Percentiles rank a stretch among this genome's conserved stretches.
Evolutionary conservation across 768 basidiomycete species (phyloP).

Genomic region (Scleroderma citrinum): DNA sequence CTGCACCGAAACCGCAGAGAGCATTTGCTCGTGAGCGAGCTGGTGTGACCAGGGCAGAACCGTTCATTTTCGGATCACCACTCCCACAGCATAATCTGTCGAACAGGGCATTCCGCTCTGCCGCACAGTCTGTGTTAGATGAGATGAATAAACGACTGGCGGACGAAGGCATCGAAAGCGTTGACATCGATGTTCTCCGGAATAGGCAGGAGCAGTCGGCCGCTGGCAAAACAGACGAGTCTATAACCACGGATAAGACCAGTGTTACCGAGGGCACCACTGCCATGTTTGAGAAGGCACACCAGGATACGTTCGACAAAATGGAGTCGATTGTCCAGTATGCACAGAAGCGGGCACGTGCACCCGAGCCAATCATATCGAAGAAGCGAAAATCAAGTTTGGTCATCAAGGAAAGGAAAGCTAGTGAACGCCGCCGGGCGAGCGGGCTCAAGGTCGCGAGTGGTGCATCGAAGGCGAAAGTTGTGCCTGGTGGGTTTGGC

Average conservation of each 20-base stretch:
- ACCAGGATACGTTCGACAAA: constrained; percentile 61
- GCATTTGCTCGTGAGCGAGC: constrained; percentile 18
- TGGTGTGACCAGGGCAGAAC: constrained; percentile 26
- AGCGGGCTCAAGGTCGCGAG: constrained; percentile 22
- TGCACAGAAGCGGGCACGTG: constrained; percentile 33
- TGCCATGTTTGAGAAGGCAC: constrained; percentile 49
- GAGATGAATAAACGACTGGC: constrained; percentile 77
- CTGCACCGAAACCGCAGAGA: constrained; percentile 21
- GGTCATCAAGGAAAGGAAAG: constrained; percentile 29
- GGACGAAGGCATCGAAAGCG: constrained; percentile 46
- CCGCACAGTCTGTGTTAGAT: constrained; percentile 65
- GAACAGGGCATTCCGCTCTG: constrained; percentile 59
- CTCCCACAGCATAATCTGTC: constrained; percentile 56
- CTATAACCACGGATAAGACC: constrained; percentile 1
- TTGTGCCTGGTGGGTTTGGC: constrained; percentile 55
- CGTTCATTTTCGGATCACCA: constrained; percentile 78
- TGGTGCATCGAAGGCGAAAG: constrained; percentile 16
- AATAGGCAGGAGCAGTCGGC: constrained; percentile 14
- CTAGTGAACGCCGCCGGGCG: constrained; percentile 15
- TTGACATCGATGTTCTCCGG: constrained; percentile 41
- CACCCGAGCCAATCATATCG: constrained; percentile 19
- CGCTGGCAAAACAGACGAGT: not conserved
- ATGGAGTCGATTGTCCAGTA: constrained; percentile 74
- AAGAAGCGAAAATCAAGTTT: constrained; percentile 50
- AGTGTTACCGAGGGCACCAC: constrained; percentile 17